Evolutionary conservation across 2,329 filamentous ascomycete genomes (phyloP), one percentile per base, ranked within the genome.

Genomic region (Cordyceps cicadae): DNA sequence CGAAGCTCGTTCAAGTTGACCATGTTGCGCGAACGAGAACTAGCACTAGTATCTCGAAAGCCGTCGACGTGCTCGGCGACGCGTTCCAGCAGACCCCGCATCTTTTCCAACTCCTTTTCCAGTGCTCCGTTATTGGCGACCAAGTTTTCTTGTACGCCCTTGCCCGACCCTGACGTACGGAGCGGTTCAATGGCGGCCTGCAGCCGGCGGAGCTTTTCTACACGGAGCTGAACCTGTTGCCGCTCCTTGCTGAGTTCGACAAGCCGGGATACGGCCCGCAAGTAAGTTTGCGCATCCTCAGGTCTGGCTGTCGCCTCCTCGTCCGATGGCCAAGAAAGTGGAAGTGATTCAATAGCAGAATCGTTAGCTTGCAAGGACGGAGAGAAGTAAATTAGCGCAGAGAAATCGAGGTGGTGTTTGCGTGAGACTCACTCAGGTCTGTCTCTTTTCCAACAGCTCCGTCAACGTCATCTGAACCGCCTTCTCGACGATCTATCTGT

Each of bases 41-140:
- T 62, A 63, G n/a, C 66, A 19, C 63, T 62, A 43, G 59, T 43
- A 14, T 62, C 39, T 29, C 67, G 67, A 7, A 73, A 70, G 17
- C 70, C 68, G 14, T 71, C 75, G 1, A 87, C 75, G 21, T 82
- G 77, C 2, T 79, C 82, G 5, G 79, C 78, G 0, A 88, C 84
- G 29, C 85, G 77, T 1, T 80, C 79, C 59, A 87, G 76, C 63
- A 91, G 71, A 64, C 86, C 76, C 39, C 85, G 80, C 80, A 87
- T 89, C 63, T 80, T 81, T 70, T 86, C 82, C 59, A 91, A 74
- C 72, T 90, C 87, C 58, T 75, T 76, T 68, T 87, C 87, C 11
- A 91, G 71, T 53, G 85, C 80, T 1, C 86, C 84, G 68, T 87
- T 82, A 37, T 82, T 81, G 55, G 84, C 86, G 1, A 88, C 78